Evolutionary conservation across 2,329 filamentous ascomycete genomes (phyloP).

Genomic region (Colletotrichum sp.): DNA sequence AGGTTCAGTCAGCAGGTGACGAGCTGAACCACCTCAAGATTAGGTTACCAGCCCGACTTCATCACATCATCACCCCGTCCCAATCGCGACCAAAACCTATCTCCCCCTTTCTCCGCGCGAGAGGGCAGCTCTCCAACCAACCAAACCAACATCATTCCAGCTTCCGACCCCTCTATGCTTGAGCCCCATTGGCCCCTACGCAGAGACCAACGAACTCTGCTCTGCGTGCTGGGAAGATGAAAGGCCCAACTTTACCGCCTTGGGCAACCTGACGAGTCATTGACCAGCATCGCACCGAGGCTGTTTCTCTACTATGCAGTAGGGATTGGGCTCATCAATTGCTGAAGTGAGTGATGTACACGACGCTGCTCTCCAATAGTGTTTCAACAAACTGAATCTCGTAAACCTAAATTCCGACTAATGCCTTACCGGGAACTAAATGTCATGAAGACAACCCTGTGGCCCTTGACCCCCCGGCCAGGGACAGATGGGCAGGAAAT

Average conservation of each 20-base stretch:
- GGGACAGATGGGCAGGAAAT: not conserved
- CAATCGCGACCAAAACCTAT: not conserved
- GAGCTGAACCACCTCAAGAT: not conserved
- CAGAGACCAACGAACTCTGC: not conserved
- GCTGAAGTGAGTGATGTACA: not conserved
- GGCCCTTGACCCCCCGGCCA: not conserved
- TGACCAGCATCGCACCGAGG: not conserved
- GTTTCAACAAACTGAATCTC: not conserved
- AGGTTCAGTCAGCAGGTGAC: not conserved
- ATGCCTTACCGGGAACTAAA: not conserved
- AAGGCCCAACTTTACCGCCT: not conserved
- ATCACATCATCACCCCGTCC: not conserved
- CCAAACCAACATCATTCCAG: not conserved
- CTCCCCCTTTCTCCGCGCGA: not conserved
- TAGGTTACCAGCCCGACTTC: not conserved
- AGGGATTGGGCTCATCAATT: not conserved
- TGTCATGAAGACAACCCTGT: not conserved
- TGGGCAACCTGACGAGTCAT: not conserved
- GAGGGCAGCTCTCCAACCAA: not conserved
- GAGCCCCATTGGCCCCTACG: not conserved
- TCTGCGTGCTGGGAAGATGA: not conserved
- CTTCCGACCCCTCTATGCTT: not conserved
- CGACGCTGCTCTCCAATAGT: not conserved
- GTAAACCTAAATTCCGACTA: not conserved
- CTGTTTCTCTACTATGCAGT: too few relatives aligned